These are phyloP conservation scores for Scutellaria minor DNA, from an alignment of 257 asterid genomes.

Conservation along the genomic window DNA sequence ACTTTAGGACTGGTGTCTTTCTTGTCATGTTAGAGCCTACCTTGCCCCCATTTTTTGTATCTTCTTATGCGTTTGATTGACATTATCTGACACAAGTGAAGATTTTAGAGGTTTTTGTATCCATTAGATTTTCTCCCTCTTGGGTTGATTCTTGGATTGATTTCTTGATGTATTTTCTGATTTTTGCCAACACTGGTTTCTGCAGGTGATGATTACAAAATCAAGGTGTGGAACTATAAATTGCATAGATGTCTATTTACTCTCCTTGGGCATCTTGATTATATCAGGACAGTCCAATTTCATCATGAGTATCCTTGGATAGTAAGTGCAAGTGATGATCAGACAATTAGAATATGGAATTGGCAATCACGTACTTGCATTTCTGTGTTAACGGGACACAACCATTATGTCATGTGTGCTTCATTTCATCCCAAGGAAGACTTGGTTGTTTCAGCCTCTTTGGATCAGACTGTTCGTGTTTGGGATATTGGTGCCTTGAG, in stretches of 20 bases:
- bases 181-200: conserved; percentile 16
- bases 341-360: conserved; percentile 97
- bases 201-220: conserved; percentile 98
- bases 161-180: conserved; percentile 4
- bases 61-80: conserved; percentile 8
- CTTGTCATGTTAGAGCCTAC: conserved; percentile 2
- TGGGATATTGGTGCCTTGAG: conserved; percentile 97
- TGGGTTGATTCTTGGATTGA: neutral
- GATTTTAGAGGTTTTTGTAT: neutral
- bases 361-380: conserved; percentile 99
- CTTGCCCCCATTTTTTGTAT: neutral
- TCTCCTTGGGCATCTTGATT: conserved; percentile 99
- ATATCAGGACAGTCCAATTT: conserved; percentile 92
- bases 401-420: conserved; percentile 98
- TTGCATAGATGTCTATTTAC: conserved; percentile 94
- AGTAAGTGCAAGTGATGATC: conserved; percentile 98
- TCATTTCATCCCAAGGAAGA: conserved; percentile 97
- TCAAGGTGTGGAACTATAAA: conserved; percentile 97
- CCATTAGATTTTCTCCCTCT: neutral
- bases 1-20: neutral
- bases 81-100: neutral
- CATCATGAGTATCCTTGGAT: conserved; percentile 99
- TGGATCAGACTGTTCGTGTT: conserved; percentile 98
- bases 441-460: conserved; percentile 92
- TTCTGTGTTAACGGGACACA: conserved; percentile 96